Conservation (phyloP, 805 yeast species). For the Spathaspora girioi region DNA sequence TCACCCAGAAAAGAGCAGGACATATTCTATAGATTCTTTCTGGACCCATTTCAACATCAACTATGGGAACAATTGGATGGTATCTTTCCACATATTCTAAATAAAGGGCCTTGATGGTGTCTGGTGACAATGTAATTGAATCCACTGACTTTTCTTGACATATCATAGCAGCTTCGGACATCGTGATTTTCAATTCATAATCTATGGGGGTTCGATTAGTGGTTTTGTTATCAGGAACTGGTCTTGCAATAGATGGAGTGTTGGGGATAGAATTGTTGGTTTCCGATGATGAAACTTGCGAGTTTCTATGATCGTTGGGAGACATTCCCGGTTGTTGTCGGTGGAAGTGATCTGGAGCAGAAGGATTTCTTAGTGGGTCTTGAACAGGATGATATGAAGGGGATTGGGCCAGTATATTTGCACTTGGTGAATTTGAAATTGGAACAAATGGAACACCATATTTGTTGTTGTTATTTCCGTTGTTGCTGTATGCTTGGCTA, state of each 20-base stretch:
- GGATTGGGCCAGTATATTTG: not conserved
- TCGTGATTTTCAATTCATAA: not conserved
- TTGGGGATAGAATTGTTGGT: conserved; percentile 24
- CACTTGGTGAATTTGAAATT: not conserved
- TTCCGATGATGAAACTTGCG: conserved; percentile 14
- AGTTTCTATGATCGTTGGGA: not conserved
- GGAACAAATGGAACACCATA: not conserved
- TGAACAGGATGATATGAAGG: conserved; percentile 1
- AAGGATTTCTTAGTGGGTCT: not conserved
- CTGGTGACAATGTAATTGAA: conserved; percentile 56
- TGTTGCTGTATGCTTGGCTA: not conserved
- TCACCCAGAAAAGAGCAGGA: conserved; percentile 91
- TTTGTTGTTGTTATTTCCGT: not conserved
- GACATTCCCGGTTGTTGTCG: conserved; percentile 2
- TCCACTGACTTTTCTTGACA: conserved; percentile 75
- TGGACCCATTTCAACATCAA: conserved; percentile 77
- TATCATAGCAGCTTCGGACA: conserved; percentile 23
- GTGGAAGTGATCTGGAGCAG: not conserved
- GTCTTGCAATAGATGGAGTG: conserved; percentile 23
- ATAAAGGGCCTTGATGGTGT: conserved; percentile 59
- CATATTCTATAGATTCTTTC: conserved; percentile 75
- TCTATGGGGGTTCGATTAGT: not conserved
- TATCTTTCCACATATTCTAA: conserved; percentile 71
- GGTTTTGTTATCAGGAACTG: not conserved
- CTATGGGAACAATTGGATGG: conserved; percentile 85